Base-by-base conservation (phyloP, 108 stramenopile genomes). In the Cyclotella baltica region DNA sequence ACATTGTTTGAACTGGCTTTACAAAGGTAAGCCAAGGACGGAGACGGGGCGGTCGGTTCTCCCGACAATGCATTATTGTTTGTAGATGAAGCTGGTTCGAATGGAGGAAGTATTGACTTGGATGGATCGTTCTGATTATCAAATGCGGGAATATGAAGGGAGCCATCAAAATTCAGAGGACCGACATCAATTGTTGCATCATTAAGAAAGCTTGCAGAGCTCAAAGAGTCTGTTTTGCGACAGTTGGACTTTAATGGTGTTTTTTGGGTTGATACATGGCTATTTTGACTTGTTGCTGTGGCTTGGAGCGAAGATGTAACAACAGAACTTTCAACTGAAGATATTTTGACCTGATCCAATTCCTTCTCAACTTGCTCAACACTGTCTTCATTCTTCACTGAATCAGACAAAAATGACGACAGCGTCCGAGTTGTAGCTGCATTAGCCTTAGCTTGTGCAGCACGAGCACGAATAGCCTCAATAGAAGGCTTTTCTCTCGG, bases 401-500 rank as follows among this genome's bases (percentile, higher is more conserved):
- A 30, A 3, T 33, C 27, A 20, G 37, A 22, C 34, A 29, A 16
- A 56, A 40, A 72, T 9, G 38, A 43, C 19, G 57, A 59, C 31
- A 58, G 55, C 2, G 71, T 11, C 18, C 4, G 36, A 30, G 38
- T 43, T 28, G 58, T 18, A 58, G 43, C 58, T 48, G 29, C 25
- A 23, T 59, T 61, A 19, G 71, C 59, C 40, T 48, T 72, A 2
- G 59, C 57, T 59, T 31, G 46, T 19, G 59, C 57, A 46, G 71
- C 71, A 19, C 71, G 57, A 19, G 58, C 71, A 19, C 71, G 57
- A 1, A 72, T 72, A 13, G 71, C 55, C 33, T 72, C 71, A 62
- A 72, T 72, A 9, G 58, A 34, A 19, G 71, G 71, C 28, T 72
- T 72, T 72, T 47, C 71, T 61, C 30, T 59, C 22, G 71, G 57